Conservation (phyloP, 495 filamentous ascomycete species). For the Chaetomidium leptoderma region DNA sequence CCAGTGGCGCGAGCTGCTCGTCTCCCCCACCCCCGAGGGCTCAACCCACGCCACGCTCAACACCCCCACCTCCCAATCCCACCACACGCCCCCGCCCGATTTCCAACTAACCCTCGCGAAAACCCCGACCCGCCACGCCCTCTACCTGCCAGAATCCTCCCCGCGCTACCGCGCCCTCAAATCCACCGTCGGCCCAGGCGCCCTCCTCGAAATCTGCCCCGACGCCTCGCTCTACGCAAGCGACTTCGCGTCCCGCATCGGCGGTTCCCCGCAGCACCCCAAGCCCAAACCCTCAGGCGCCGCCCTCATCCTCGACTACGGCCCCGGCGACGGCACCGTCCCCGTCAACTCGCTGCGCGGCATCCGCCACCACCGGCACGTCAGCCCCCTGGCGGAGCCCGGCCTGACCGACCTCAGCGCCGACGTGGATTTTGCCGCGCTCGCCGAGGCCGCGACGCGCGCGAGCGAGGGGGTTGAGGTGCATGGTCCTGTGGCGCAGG, state of each 20-base stretch:
- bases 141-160: slow-evolving; percentile 80
- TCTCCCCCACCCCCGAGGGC: slow-evolving; percentile 59
- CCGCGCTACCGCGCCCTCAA: slow-evolving; percentile 73
- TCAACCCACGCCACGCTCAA: slow-evolving; percentile 42
- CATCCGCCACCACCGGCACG: slow-evolving; percentile 66
- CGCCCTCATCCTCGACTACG: slow-evolving; percentile 92
- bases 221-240: slow-evolving; percentile 72
- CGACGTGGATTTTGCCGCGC: slow-evolving; percentile 83
- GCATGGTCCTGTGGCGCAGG: slow-evolving; percentile 89
- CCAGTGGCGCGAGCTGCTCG: slow-evolving; percentile 86
- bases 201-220: slow-evolving; percentile 83
- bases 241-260: slow-evolving; percentile 80
- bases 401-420: slow-evolving; percentile 81
- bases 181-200: slow-evolving; percentile 49
- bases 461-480: slow-evolving; percentile 79
- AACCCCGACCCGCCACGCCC: slow-evolving; percentile 69
- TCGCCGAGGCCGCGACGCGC: slow-evolving; percentile 74
- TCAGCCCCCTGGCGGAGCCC: slow-evolving; percentile 70
- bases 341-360: slow-evolving; percentile 85
- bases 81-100: slow-evolving; percentile 55
- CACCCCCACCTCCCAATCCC: slow-evolving; percentile 53
- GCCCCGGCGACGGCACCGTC: slow-evolving; percentile 64
- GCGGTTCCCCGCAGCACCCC: slow-evolving; percentile 53
- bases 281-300: slow-evolving; percentile 70
- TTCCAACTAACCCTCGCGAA: slow-evolving; percentile 79